Evolutionary conservation across 345 rosid genomes (phyloP).

Genomic region (Eucalyptus pauciflora): DNA sequence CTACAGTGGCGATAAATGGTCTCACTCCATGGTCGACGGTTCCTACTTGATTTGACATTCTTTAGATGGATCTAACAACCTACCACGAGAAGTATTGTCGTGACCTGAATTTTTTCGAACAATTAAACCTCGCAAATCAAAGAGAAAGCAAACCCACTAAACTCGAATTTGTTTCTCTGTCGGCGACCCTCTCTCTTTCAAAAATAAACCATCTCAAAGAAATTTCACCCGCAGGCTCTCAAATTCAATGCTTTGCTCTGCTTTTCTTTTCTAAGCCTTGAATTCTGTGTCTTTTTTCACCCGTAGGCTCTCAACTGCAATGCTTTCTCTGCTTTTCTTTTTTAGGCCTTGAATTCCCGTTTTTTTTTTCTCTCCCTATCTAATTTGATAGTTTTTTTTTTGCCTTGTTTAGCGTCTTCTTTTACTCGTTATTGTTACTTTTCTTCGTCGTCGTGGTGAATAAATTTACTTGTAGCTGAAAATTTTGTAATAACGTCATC

Average conservation of each 20-base stretch:
- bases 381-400: neutral
- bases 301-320: neutral
- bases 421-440: neutral
- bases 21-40: neutral
- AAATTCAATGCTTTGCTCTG: neutral
- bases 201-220: neutral
- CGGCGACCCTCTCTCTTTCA: neutral
- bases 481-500: neutral
- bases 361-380: neutral
- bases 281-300: neutral
- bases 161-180: neutral
- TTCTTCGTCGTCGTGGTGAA: fast-evolving
- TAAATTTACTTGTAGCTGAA: neutral
- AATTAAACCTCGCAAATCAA: neutral
- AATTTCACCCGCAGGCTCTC: neutral
- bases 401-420: neutral
- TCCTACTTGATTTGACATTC: neutral
- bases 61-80: neutral
- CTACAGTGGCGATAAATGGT: neutral
- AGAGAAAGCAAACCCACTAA: neutral
- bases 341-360: neutral
- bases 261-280: neutral
- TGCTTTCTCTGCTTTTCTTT: neutral
- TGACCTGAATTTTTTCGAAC: neutral
- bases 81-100: neutral